Percentiles rank a stretch among this genome's conserved stretches.
Conservation (phyloP, 2,329 filamentous ascomycete species). For the Chaetomium sp. region DNA sequence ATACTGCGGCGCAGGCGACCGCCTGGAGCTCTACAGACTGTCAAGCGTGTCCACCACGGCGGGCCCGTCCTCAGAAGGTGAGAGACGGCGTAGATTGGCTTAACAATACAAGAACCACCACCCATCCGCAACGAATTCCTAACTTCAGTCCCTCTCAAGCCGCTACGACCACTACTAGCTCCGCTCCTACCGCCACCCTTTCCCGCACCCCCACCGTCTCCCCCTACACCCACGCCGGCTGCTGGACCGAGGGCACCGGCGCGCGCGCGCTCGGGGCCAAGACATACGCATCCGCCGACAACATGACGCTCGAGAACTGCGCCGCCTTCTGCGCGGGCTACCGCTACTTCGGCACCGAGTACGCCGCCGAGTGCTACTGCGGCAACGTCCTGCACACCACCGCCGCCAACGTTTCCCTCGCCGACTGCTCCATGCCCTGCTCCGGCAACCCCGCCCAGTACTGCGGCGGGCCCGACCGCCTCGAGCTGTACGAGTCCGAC, state of each 20-base stretch:
- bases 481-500: constrained; percentile 35
- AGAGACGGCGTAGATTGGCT: constrained; percentile 17
- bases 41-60: constrained; percentile 26
- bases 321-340: constrained; percentile 48
- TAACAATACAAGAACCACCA: not conserved
- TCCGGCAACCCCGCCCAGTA: constrained; percentile 42
- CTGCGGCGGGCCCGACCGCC: constrained; percentile 42
- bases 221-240: constrained; percentile 49
- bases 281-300: constrained; percentile 44
- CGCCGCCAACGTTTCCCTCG: constrained; percentile 37
- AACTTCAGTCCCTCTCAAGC: constrained; percentile 11
- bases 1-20: constrained; percentile 45
- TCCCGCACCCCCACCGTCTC: constrained; percentile 45
- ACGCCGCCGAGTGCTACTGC: constrained; percentile 55
- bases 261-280: constrained; percentile 47
- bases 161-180: constrained; percentile 29
- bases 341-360: constrained; percentile 54
- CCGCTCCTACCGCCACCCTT: constrained; percentile 39
- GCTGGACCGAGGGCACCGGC: constrained; percentile 49
- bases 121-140: not conserved
- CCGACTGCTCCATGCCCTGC: constrained; percentile 43
- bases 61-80: constrained; percentile 23
- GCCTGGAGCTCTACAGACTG: constrained; percentile 44
- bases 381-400: constrained; percentile 45
- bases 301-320: constrained; percentile 53